Evolutionary conservation across 2,329 filamentous ascomycete genomes (phyloP).

Genomic region (Magnaporthales sp.): DNA sequence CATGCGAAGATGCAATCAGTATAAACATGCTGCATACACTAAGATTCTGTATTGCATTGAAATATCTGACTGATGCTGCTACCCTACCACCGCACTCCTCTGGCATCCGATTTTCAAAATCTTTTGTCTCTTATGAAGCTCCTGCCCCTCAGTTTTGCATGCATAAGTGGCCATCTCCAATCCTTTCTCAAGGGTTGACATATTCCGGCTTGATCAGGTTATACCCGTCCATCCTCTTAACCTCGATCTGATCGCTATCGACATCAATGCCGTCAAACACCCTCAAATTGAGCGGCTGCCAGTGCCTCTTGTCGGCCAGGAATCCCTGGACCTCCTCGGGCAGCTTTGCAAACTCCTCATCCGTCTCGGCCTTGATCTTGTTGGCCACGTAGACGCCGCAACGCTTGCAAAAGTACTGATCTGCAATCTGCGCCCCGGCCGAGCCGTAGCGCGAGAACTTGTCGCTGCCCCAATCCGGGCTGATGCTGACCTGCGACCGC

Average conservation of each 20-base stretch:
- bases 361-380: conserved; percentile 16
- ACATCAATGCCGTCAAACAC: conserved; percentile 29
- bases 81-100: no score
- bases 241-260: conserved; percentile 14
- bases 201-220: conserved; percentile 22
- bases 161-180: not conserved
- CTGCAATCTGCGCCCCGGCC: conserved; percentile 12
- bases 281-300: conserved; percentile 28
- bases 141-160: not conserved
- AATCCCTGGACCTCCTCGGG: conserved; percentile 15
- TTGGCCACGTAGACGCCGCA: conserved; percentile 37
- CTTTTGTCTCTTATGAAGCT: no score
- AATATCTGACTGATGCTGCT: not conserved
- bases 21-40: no score
- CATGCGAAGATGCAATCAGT: no score
- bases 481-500: not conserved
- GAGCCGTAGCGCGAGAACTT: not conserved
- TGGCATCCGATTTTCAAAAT: no score
- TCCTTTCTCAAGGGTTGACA: conserved; percentile 28
- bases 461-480: not conserved
- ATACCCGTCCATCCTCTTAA: conserved; percentile 18
- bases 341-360: conserved; percentile 26
- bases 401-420: conserved; percentile 38
- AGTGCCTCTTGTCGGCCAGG: conserved; percentile 9
- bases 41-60: no score